Evolutionary conservation across 139 green algal species (phyloP).

Genomic region (Picochlorum costavermella): DNA sequence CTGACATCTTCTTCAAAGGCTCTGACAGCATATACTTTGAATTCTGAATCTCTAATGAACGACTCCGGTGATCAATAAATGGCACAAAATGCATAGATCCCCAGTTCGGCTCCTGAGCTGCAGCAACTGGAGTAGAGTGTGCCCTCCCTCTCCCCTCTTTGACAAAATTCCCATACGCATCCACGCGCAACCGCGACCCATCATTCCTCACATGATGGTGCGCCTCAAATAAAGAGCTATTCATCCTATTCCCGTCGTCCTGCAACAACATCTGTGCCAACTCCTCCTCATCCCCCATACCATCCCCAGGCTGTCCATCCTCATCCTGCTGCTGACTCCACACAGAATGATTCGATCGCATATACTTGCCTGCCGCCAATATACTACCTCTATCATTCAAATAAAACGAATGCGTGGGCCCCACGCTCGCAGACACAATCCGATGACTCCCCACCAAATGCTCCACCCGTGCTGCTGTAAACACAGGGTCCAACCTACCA

Average conservation of each 20-base stretch:
- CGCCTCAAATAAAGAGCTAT: too few species aligned
- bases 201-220: too few species aligned
- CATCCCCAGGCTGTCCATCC: too few species aligned
- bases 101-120: background rate
- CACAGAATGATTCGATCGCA: too few species aligned
- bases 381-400: conserved; percentile 36
- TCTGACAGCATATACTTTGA: conserved; percentile 2
- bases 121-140: background rate
- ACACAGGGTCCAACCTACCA: conserved; percentile 26
- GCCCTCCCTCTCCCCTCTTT: too few species aligned
- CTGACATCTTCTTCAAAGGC: background rate
- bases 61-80: background rate
- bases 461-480: conserved; percentile 39
- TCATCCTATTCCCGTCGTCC: too few species aligned
- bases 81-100: background rate
- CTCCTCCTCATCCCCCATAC: too few species aligned
- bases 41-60: conserved; percentile 2
- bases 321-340: too few species aligned
- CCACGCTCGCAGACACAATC: conserved; percentile 36
- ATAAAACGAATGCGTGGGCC: conserved; percentile 55
- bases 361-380: background rate
- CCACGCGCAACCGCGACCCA: too few species aligned
- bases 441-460: conserved; percentile 39
- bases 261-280: too few species aligned
- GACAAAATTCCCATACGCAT: too few species aligned